phyloP scores from a whole-genome alignment of 176 grass and related monocot species.

The Zoysia pacifica region DNA sequence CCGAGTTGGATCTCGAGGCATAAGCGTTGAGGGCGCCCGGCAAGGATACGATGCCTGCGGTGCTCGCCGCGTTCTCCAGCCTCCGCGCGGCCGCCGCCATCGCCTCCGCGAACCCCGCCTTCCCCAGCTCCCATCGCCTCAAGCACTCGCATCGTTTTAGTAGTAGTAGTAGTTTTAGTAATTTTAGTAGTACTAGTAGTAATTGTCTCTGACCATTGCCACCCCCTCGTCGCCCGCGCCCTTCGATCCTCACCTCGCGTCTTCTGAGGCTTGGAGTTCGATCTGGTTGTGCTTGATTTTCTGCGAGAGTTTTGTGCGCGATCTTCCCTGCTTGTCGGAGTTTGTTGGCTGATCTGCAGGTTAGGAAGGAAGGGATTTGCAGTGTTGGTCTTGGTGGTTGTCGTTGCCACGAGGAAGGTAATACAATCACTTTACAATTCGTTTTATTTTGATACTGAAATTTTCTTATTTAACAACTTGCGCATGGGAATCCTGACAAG shows the following conservation, averaged over 20 bases:
- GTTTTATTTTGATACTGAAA: not conserved
- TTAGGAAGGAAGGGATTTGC: not conserved
- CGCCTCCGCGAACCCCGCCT: slow-evolving; percentile 35
- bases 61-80: slow-evolving; percentile 51
- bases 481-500: too few relatives aligned
- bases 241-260: slow-evolving; percentile 26
- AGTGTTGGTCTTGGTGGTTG: not conserved
- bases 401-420: slow-evolving; percentile 36
- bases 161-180: slow-evolving; percentile 35
- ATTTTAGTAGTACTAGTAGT: slow-evolving; percentile 41
- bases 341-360: not conserved
- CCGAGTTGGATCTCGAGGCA: slow-evolving; percentile 51
- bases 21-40: slow-evolving; percentile 41
- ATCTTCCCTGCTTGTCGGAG: too few relatives aligned
- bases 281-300: slow-evolving; percentile 40
- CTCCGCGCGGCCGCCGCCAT: slow-evolving; percentile 53
- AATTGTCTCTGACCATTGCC: slow-evolving; percentile 68
- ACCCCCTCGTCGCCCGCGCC: slow-evolving; percentile 36
- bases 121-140: slow-evolving; percentile 59
- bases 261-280: slow-evolving; percentile 24
- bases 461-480: not conserved
- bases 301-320: not conserved
- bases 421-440: not conserved
- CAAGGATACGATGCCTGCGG: slow-evolving; percentile 71
- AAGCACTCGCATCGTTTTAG: slow-evolving; percentile 54